Evolutionary conservation across 1,139 yeast genomes (phyloP).

Genomic region (Torulaspora pretoriensis): DNA sequence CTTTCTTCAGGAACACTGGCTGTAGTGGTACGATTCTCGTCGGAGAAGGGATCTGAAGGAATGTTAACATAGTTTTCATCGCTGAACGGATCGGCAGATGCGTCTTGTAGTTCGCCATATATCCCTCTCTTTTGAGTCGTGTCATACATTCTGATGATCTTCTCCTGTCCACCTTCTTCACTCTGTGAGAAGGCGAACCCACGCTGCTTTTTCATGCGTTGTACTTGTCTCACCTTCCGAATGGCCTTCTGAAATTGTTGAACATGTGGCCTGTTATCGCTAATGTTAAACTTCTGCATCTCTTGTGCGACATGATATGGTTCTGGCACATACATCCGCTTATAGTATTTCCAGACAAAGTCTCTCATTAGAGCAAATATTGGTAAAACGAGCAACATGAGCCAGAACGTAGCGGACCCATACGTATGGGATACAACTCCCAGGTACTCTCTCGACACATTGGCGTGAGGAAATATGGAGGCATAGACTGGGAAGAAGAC

Average conservation of each 20-base stretch:
- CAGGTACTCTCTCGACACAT: slow-evolving; percentile 77
- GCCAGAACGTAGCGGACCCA: slow-evolving; percentile 81
- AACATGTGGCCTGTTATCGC: slow-evolving; percentile 90
- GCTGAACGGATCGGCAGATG: slow-evolving; percentile 34
- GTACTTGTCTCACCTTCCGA: slow-evolving; percentile 95
- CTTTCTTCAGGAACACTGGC: slow-evolving; percentile 5
- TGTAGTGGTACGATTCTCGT: slow-evolving; percentile 9
- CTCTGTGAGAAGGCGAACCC: slow-evolving; percentile 98
- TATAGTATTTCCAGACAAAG: slow-evolving; percentile 89
- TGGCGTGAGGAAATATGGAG: slow-evolving; percentile 73
- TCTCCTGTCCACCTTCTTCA: slow-evolving; percentile 88
- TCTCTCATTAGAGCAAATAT: slow-evolving; percentile 78
- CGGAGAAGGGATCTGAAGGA: slow-evolving; percentile 14
- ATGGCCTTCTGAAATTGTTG: slow-evolving; percentile 97
- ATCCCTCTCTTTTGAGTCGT: slow-evolving; percentile 64
- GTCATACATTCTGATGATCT: slow-evolving; percentile 88
- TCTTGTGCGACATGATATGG: slow-evolving; percentile 94
- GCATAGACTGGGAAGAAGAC: slow-evolving; percentile 85
- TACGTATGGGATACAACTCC: slow-evolving; percentile 78
- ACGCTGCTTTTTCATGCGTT: slow-evolving; percentile 95
- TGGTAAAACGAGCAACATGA: slow-evolving; percentile 70
- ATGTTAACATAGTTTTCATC: slow-evolving; percentile 19
- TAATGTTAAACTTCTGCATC: slow-evolving; percentile 91
- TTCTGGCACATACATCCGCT: slow-evolving; percentile 86
- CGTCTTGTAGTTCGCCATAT: slow-evolving; percentile 50